Evolutionary conservation across 768 basidiomycete genomes (phyloP).

Genomic region (Leccinellum luteum): DNA sequence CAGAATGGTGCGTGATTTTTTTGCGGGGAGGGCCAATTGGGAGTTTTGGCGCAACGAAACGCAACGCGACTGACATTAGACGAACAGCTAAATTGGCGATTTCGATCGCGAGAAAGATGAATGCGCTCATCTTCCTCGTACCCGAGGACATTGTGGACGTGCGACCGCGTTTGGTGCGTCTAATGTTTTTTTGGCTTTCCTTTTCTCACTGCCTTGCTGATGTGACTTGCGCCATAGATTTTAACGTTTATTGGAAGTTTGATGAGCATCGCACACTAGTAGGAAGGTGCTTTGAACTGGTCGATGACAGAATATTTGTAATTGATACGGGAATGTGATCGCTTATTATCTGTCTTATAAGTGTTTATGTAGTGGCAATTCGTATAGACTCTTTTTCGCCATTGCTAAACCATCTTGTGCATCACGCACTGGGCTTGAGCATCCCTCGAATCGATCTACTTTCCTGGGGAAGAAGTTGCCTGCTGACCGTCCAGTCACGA

Average conservation of each 20-base stretch:
- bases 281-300: not conserved
- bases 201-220: not conserved
- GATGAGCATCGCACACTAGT: conserved; percentile 62
- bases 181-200: not conserved
- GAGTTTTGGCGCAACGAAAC: not conserved
- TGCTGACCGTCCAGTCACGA: no score
- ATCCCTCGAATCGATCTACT: no score
- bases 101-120: conserved; percentile 98
- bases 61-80: not conserved
- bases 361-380: not conserved
- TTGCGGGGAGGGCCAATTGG: no score
- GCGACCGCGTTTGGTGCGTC: conserved; percentile 79
- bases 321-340: not conserved
- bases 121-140: conserved; percentile 92
- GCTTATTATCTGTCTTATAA: not conserved
- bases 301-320: not conserved
- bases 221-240: conserved; percentile 48
- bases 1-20: conserved; percentile 77
- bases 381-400: not conserved
- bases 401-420: no score
- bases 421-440: no score
- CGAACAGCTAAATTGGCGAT: conserved; percentile 88
- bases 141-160: conserved; percentile 97
- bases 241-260: conserved; percentile 94
- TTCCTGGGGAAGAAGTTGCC: no score